Conservation (phyloP, 441 rosid genomes). For the Pelargonium myrrhifolium region DNA sequence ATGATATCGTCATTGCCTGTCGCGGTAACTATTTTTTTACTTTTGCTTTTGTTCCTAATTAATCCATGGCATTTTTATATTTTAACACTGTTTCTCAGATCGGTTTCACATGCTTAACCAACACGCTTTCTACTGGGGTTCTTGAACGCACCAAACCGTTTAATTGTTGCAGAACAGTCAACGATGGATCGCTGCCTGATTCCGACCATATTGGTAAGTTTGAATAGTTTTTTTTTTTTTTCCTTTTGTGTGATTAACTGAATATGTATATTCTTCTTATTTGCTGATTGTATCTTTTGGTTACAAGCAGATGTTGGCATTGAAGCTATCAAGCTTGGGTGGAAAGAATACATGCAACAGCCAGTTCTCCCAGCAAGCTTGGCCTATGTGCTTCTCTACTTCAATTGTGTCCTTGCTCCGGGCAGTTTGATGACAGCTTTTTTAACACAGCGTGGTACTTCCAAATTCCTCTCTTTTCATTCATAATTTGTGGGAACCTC, state of each 20-base stretch:
- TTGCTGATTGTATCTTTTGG: conserved; percentile 14
- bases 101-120: conserved; percentile 63
- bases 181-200: conserved; percentile 27
- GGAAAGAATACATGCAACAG: conserved; percentile 86
- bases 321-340: conserved; percentile 81
- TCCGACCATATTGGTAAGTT: conserved; percentile 40
- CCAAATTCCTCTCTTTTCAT: conserved; percentile 6
- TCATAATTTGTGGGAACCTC: background rate
- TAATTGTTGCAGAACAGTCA: conserved; percentile 32
- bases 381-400: conserved; percentile 75
- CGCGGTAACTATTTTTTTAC: conserved; percentile 45
- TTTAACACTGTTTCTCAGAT: conserved; percentile 37
- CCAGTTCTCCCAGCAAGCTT: conserved; percentile 96
- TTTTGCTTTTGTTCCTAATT: background rate
- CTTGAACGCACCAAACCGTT: conserved; percentile 70
- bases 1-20: conserved; percentile 69
- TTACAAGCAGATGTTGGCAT: conserved; percentile 41
- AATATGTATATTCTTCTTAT: background rate
- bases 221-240: background rate
- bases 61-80: conserved; percentile 10
- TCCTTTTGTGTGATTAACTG: background rate
- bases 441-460: conserved; percentile 71
- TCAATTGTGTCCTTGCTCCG: conserved; percentile 80
- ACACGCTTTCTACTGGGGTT: conserved; percentile 75
- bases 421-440: conserved; percentile 95